Percentiles rank a stretch among this genome's conserved stretches.
phyloP scores from a whole-genome alignment of 805 yeast genomes.

The Dipodascus geniculatus region DNA sequence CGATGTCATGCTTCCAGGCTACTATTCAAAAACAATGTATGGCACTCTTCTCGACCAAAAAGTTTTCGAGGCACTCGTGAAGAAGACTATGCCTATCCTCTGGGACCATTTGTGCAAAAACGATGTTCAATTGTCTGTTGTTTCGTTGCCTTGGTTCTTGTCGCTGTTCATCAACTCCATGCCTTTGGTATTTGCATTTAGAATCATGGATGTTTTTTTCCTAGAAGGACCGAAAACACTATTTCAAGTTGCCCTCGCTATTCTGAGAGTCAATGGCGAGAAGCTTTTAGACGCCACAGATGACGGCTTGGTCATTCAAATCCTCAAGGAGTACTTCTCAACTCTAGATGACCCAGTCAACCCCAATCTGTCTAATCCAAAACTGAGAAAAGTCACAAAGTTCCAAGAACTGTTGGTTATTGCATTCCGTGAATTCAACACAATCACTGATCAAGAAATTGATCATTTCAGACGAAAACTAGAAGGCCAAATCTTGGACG shows the following conservation, averaged over 20 bases:
- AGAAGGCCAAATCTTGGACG: slow-evolving; percentile 67
- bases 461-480: slow-evolving; percentile 56
- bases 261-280: slow-evolving; percentile 82
- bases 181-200: slow-evolving; percentile 88
- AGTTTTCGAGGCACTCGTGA: slow-evolving; percentile 84
- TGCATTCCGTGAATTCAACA: slow-evolving; percentile 82
- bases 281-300: slow-evolving; percentile 68
- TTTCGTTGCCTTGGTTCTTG: slow-evolving; percentile 92
- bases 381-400: slow-evolving; percentile 56
- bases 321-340: slow-evolving; percentile 71
- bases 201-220: slow-evolving; percentile 84
- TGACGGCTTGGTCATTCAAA: slow-evolving; percentile 83
- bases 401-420: slow-evolving; percentile 86
- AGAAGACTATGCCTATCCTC: slow-evolving; percentile 76
- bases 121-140: slow-evolving; percentile 87
- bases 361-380: slow-evolving; percentile 54
- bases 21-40: slow-evolving; percentile 94
- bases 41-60: slow-evolving; percentile 91
- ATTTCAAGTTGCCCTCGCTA: slow-evolving; percentile 88
- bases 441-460: slow-evolving; percentile 64
- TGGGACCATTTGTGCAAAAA: slow-evolving; percentile 69
- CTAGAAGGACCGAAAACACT: slow-evolving; percentile 80
- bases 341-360: slow-evolving; percentile 70
- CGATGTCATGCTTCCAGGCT: slow-evolving; percentile 84
- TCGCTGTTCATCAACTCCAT: slow-evolving; percentile 82